Percentiles rank a stretch among this genome's conserved stretches.
Evolutionary conservation across 371 early-diverging fungal species (phyloP).

Genomic region (Phascolomyces articulosus): DNA sequence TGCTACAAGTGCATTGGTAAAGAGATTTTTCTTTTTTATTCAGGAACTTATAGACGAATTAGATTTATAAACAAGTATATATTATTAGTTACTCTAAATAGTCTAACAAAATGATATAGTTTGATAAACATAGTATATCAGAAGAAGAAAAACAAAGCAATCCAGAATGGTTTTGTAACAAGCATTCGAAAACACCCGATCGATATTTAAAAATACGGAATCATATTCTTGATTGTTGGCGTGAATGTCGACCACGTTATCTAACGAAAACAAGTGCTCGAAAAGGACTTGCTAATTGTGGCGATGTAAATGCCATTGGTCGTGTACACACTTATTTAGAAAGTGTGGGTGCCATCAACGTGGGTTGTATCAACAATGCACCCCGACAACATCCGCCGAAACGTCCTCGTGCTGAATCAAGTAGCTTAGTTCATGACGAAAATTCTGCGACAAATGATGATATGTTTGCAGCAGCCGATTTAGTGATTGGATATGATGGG

Average conservation of each 20-base stretch:
- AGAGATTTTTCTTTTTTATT: too few species aligned
- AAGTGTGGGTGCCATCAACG: slow-evolving; percentile 79
- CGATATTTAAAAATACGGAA: slow-evolving; percentile 87
- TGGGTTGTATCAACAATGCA: slow-evolving; percentile 43
- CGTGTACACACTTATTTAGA: slow-evolving; percentile 88
- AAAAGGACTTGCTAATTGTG: slow-evolving; percentile 60
- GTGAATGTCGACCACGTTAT: slow-evolving; percentile 63
- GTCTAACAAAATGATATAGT: too few species aligned
- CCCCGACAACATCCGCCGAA: slow-evolving; percentile 32
- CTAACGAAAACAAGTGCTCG: slow-evolving; percentile 71
- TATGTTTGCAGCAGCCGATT: slow-evolving; percentile 33
- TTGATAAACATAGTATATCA: slow-evolving; percentile 34
- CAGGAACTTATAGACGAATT: too few species aligned
- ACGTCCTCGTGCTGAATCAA: slow-evolving; percentile 21
- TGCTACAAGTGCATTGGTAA: too few species aligned
- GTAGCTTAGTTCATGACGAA: too few species aligned
- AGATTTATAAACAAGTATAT: too few species aligned
- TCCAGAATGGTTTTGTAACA: slow-evolving; percentile 79
- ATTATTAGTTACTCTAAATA: too few species aligned
- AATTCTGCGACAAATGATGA: background rate
- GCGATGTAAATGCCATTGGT: slow-evolving; percentile 92
- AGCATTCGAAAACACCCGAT: slow-evolving; percentile 82
- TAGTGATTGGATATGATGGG: slow-evolving; percentile 48
- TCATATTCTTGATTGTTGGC: slow-evolving; percentile 82
- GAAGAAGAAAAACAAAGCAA: slow-evolving; percentile 66